These are phyloP conservation scores for Kandelia obovata DNA, from an alignment of 345 rosid genomes.

Conservation along the genomic window DNA sequence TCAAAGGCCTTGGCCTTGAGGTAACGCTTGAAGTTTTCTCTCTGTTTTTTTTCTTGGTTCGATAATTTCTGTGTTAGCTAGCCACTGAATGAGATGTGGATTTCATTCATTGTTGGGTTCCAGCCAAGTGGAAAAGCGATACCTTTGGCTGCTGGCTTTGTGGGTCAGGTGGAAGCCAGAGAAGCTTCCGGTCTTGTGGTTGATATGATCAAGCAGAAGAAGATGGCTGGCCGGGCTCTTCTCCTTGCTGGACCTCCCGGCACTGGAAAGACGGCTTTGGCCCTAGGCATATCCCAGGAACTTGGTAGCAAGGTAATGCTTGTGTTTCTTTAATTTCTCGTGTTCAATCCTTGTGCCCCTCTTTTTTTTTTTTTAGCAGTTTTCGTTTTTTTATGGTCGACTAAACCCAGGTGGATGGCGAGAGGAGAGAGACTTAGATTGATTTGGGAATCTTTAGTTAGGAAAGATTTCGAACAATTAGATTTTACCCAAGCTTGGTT, in stretches of 20 bases:
- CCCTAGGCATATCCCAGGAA: constrained; percentile 90
- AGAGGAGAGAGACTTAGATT: no score
- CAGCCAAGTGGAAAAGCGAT: constrained; percentile 73
- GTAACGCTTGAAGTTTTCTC: constrained; percentile 27
- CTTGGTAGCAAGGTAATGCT: constrained; percentile 83
- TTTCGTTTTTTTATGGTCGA: no score
- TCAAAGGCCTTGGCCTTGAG: constrained; percentile 98
- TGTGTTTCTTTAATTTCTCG: not conserved
- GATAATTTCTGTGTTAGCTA: not conserved
- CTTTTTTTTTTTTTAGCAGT: no score
- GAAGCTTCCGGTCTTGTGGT: constrained; percentile 96
- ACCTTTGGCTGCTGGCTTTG: constrained; percentile 88
- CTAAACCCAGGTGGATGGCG: no score
- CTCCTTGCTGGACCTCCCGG: constrained; percentile 96
- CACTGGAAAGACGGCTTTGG: constrained; percentile 94
- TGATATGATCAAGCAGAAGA: constrained; percentile 93
- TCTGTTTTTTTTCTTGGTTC: no score
- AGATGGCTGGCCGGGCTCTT: constrained; percentile 98
- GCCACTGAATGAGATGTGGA: not conserved
- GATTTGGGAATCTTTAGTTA: no score
- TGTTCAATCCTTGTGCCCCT: not conserved
- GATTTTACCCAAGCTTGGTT: no score
- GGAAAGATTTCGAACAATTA: no score
- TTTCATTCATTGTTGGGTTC: constrained; percentile 4
- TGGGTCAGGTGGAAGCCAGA: constrained; percentile 91